Evolutionary conservation across 257 asterid species (phyloP).

Genomic region (Solanum appendiculatum): DNA sequence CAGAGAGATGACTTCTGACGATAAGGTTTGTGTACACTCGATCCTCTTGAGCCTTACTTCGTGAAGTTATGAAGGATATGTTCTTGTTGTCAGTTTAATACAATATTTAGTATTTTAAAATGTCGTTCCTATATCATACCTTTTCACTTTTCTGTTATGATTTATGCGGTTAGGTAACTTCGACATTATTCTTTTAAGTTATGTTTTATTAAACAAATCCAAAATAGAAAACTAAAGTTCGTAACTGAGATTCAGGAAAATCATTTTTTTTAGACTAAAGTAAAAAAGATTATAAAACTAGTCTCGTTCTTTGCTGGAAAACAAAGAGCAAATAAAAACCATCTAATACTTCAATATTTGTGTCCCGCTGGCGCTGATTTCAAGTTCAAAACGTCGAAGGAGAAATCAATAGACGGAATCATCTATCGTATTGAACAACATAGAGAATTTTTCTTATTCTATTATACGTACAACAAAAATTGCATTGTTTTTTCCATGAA

Average conservation of each 20-base stretch:
- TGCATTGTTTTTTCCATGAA: neutral
- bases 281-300: no score
- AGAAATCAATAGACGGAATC: neutral
- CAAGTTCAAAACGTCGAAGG: neutral
- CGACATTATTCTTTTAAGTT: neutral
- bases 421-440: neutral
- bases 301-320: no score
- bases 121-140: no score
- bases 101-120: neutral
- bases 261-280: no score
- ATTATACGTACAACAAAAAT: neutral
- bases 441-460: neutral
- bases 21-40: neutral
- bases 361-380: neutral
- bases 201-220: no score
- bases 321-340: neutral
- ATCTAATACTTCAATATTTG: no score
- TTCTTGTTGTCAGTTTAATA: no score
- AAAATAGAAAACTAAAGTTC: no score
- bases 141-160: neutral
- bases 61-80: neutral
- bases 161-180: neutral
- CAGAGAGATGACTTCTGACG: no score
- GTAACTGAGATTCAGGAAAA: neutral
- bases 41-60: neutral